Base-by-base conservation (phyloP, 2,329 filamentous ascomycete genomes). In the Colletotrichum sp. region DNA sequence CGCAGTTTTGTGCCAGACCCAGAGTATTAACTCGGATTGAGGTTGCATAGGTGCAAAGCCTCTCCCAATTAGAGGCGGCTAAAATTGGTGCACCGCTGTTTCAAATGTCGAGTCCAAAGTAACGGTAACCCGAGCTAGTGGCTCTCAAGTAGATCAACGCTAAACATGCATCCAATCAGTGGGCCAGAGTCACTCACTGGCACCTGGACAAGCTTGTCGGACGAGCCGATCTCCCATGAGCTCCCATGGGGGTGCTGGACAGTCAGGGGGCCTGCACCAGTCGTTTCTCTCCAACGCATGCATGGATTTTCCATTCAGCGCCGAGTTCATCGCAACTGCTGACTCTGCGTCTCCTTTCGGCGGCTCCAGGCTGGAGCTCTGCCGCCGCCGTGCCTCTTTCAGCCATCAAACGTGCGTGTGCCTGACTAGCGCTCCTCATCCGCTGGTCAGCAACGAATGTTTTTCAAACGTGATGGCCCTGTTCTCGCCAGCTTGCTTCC, bases 71-170 rank as follows among this genome's bases (percentile, higher is more conserved):
- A 44, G 72, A 52, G 26, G 49, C 52, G 63, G 24, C 69, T 52
- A 57, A 72, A 72, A 72, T 34, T 64, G 63, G 72, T 26, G 49
- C 69, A 69, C 71, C 39, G 39, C 30, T 72, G 72, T 75, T 75
- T 75, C 69, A 72, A 67, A 59, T 75, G 69, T 75, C 62, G 72
- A 75, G 52, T 55, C 12, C 34, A 21, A 67, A 30, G 69, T 68
- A 68, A 72, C 69, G 69, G 63, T 67, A 63, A 68, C 69, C 69
- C 72, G 63, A 75, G 30, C 63, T 72, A 75, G 69, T 63, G 72
- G 72, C 39, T 75, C 63, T 72, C 69, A 28, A 72, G 69, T 67
- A 72, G 69, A 75, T 75, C 72, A 75, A 32, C 39, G 24, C 63
- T 60, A 69, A 70, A 75, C 62, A 72, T 24, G 55, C 49, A 55